Evolutionary conservation across 345 rosid genomes (phyloP), one percentile per base, ranked within the genome.

Genomic region (Isatis tinctoria): DNA sequence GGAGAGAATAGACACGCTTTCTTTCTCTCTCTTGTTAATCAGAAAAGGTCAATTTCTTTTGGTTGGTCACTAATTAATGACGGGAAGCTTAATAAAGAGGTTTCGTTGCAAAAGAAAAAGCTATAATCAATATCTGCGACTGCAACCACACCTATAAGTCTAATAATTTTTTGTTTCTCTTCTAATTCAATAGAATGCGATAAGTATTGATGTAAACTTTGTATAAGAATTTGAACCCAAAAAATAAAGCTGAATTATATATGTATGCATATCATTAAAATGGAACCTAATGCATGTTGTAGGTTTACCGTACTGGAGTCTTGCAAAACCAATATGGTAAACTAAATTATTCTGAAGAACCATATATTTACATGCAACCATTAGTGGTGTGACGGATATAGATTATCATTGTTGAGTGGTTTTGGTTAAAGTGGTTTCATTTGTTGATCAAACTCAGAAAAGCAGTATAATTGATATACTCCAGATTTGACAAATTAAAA

Each of bases 11-110:
- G 2, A 76, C 79, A 76, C 70, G 70, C 62, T 75, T 60, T 49
- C 73, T 54, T 51, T 39, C 49, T 60, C 37, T 52, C 3, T 71
- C 51, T 47, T 48, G 40, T 44, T 7, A 57, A 65, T 65, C 8
- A 73, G 53, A 37, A 51, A 67, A 67, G 67, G 62, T 74, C 78
- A 20, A 49, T 67, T 51, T 75, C 47, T 75, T 61, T 61, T 69
- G 74, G 79, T 69, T 76, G 74, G 74, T 76, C 70, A 76, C 70
- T 52, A 69, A 53, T 53, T 35, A 69, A 69, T 69, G 74, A 41
- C 16, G 17, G 24, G 49, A 59, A n/a, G n/a, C 36, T 67, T 69
- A 49, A 67, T 59, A 39, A 28, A 67, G 62, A 59, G 60, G 68
- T 74, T 67, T 41, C 68, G 33, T 61, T 41, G 48, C 64, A 16